Conservation (phyloP, 306 rosid genomes). For the Ormosia semicastrata region DNA sequence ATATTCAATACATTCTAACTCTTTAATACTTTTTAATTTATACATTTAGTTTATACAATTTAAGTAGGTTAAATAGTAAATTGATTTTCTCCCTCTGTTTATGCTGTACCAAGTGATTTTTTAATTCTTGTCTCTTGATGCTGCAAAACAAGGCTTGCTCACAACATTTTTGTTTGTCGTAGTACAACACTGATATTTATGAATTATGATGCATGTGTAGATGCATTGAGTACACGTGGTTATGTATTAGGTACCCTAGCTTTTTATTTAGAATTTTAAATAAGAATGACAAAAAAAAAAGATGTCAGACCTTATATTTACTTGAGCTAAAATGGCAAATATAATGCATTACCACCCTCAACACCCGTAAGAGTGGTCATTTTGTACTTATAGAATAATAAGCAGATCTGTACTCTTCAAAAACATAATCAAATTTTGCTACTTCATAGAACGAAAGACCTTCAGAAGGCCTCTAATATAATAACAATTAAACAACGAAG, state of each 20-base stretch:
- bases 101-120: not conserved
- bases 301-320: not conserved
- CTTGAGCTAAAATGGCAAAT: constrained; percentile 8
- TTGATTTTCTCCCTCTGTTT: not conserved
- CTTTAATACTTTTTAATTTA: too few species aligned
- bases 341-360: not conserved
- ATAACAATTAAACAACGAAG: not conserved
- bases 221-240: not conserved
- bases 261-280: not conserved
- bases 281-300: not conserved
- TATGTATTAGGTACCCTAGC: not conserved
- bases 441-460: not conserved
- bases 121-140: not conserved
- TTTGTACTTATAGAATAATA: not conserved
- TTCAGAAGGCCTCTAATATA: not conserved
- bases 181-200: not conserved
- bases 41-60: too few species aligned
- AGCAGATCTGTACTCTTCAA: not conserved
- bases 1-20: too few species aligned
- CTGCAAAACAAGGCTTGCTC: not conserved
- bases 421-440: not conserved
- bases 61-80: too few species aligned
- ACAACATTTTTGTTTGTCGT: not conserved
- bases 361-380: not conserved
- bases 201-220: not conserved